Percentiles rank a stretch among this genome's conserved stretches.
Conservation (phyloP, 1,284 basidiomycete genomes). For the Ganoderma lucidum region DNA sequence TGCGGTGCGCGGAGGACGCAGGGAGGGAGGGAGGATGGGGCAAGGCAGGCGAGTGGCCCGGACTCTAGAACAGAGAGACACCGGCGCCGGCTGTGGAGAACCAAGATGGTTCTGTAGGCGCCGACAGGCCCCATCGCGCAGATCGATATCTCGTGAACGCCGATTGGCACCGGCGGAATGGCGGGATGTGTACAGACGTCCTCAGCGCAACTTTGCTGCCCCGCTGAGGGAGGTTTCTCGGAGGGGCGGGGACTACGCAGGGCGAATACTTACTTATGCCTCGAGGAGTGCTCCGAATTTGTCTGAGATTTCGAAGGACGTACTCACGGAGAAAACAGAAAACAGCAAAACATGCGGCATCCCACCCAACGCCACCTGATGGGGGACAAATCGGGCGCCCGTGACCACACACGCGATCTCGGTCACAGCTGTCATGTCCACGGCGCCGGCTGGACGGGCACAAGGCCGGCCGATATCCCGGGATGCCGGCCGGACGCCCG, state of each 20-base stretch:
- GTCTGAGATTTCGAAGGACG: not conserved
- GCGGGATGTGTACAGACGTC: not conserved
- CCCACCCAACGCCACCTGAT: slow-evolving; percentile 14
- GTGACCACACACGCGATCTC: slow-evolving; percentile 5
- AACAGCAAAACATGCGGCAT: slow-evolving; percentile 3
- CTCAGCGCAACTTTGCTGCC: not conserved
- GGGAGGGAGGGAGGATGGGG: slow-evolving; percentile 7
- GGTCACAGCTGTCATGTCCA: not conserved
- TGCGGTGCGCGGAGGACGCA: slow-evolving; percentile 12
- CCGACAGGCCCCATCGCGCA: slow-evolving; percentile 29
- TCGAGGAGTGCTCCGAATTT: not conserved
- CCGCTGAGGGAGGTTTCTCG: not conserved
- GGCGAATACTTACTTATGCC: not conserved
- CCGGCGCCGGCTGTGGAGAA: not conserved
- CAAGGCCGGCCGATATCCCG: not conserved
- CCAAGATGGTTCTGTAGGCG: slow-evolving; percentile 19
- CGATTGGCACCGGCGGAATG: slow-evolving; percentile 27
- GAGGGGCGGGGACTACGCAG: not conserved
- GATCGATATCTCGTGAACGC: slow-evolving; percentile 34
- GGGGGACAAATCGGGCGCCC: slow-evolving; percentile 23
- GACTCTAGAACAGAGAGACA: not conserved
- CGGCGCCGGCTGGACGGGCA: slow-evolving; percentile 10
- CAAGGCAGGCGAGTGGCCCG: not conserved
- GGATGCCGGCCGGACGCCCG: no score
- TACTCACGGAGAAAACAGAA: slow-evolving; percentile 1